These are phyloP conservation scores for Beauveria medogensis DNA, from an alignment of 2,329 filamentous ascomycete species.

Conservation along the genomic window DNA sequence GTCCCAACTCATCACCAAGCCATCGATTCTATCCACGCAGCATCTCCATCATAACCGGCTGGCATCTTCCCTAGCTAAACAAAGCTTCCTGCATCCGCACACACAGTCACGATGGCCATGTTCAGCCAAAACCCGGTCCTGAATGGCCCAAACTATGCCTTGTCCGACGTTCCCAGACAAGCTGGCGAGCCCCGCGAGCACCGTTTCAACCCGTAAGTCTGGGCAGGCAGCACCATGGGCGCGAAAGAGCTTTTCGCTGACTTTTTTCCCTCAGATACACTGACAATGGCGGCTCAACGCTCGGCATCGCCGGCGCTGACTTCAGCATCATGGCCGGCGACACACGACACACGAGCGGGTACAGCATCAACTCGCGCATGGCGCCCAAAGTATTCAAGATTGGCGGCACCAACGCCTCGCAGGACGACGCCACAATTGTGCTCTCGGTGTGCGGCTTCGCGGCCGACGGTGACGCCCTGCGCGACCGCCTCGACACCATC, in stretches of 20 bases:
- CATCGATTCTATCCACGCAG: constrained; percentile 9
- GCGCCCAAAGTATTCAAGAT: constrained; percentile 96
- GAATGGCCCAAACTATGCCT: constrained; percentile 63
- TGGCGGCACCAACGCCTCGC: constrained; percentile 78
- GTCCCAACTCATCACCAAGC: neutral
- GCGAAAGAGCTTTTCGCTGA: neutral
- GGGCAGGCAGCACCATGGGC: neutral
- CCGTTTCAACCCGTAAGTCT: constrained; percentile 77
- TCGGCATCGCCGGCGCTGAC: constrained; percentile 87
- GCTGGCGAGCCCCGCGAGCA: constrained; percentile 59
- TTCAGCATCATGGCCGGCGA: constrained; percentile 97
- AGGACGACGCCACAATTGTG: constrained; percentile 77
- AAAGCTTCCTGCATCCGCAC: neutral
- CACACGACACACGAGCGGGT: constrained; percentile 89
- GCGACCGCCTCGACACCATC: constrained; percentile 85
- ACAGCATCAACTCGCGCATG: constrained; percentile 98
- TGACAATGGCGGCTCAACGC: constrained; percentile 93
- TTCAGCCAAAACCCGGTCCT: constrained; percentile 63
- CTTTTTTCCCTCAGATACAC: constrained; percentile 59
- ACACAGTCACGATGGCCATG: constrained; percentile 48
- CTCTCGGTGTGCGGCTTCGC: constrained; percentile 94
- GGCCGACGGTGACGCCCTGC: constrained; percentile 86
- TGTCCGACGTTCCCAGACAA: constrained; percentile 51
- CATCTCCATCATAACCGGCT: neutral
- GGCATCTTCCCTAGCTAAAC: neutral